phyloP scores from a whole-genome alignment of 2,329 filamentous ascomycete genomes.

The Coniochaeta sp. region DNA sequence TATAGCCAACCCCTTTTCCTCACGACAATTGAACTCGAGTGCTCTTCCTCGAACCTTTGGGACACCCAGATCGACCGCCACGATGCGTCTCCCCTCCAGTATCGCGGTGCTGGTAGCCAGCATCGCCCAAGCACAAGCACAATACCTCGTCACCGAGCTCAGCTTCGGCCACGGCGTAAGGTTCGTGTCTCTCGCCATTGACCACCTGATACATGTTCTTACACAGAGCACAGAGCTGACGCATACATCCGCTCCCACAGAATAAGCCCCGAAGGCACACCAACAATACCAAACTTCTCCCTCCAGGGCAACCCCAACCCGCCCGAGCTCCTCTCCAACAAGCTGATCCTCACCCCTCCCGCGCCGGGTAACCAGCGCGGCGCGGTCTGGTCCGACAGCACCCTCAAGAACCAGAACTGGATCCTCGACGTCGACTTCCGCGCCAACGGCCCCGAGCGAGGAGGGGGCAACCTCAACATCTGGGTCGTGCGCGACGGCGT shows the following conservation, averaged over 20 bases:
- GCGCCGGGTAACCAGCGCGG: conserved; percentile 80
- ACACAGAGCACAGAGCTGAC: not conserved
- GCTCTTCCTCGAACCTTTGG: not conserved
- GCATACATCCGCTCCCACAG: conserved; percentile 26
- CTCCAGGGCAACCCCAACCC: conserved; percentile 45
- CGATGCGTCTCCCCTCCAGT: conserved; percentile 33
- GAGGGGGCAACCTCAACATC: conserved; percentile 83
- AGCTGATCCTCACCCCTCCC: conserved; percentile 83
- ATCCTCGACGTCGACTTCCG: conserved; percentile 80
- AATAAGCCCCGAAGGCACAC: conserved; percentile 55
- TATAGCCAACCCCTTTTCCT: not conserved
- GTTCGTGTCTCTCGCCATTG: conserved; percentile 30
- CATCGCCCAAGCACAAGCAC: conserved; percentile 48
- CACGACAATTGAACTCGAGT: not conserved
- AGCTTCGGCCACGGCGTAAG: conserved; percentile 69
- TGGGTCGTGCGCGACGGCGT: conserved; percentile 76
- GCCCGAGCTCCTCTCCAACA: conserved; percentile 73
- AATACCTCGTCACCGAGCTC: conserved; percentile 63
- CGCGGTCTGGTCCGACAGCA: conserved; percentile 68
- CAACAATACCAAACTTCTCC: conserved; percentile 46
- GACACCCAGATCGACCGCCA: conserved; percentile 9
- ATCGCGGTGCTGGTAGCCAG: conserved; percentile 30
- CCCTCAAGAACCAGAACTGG: conserved; percentile 64
- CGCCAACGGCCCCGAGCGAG: conserved; percentile 76
- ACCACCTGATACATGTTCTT: not conserved